Evolutionary conservation across 169 alveolate species (phyloP), one percentile per base, ranked within the genome.

Genomic region (Babesia ovata): DNA sequence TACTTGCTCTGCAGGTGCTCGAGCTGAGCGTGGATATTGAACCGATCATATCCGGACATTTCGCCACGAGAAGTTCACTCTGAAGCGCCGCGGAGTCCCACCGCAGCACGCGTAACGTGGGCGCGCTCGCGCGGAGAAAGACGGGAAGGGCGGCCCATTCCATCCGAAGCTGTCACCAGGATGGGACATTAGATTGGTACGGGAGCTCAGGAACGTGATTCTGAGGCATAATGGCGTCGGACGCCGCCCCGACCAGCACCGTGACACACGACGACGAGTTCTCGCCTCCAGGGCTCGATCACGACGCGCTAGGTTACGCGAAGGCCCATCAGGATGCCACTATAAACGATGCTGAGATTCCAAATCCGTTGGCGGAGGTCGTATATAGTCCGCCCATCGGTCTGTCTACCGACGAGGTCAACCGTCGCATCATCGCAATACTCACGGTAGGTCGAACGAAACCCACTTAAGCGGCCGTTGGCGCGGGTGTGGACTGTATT

Each of bases 1-100:
- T 96, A 96, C 87, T 95, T 96, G 79, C 97, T 93, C 79, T 96
- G 98, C 79, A 96, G 77, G 46, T 94, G 98, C 93, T 96, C 98
- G 65, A 96, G 88, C 85, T 96, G 98, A 2, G 94, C 95, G 74
- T 95, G 95, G 66, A 94, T 94, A 58, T 91, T 92, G 70, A 93
- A 93, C 46, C 95, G 69, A 73, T 94, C 96, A 69, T 91, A 92
- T 33, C 83, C 76, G 62, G 95, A 92, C 96, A 92, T 92, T 81
- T 61, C 63, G 36, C 22, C 24, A 39, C 50, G 8, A 28, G 19
- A 46, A 12, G 22, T 21, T 57, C 24, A 63, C 46, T 45, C 22
- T 26, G 16, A 11, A 45, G 50, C 0, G 50, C 50, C n/a, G 50
- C 50, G 2, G n/a, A 10, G 50, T 0, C 50, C 50, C 19, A 17